Evolutionary conservation across 768 basidiomycete species (phyloP), one percentile per base, ranked within the genome.

Genomic region (Stropharia rugosoannulata): DNA sequence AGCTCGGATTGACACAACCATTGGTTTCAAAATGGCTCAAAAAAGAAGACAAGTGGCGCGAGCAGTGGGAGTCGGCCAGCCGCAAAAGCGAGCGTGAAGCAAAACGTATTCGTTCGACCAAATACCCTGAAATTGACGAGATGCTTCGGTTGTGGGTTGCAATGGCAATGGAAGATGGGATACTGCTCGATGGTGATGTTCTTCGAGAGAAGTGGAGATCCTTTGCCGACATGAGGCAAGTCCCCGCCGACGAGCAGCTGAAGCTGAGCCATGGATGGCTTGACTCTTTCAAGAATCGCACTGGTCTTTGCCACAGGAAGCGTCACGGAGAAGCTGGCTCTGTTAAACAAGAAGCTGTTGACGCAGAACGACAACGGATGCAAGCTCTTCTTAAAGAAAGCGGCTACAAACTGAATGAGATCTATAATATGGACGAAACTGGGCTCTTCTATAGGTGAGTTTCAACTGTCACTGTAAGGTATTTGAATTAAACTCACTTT

Each of bases 361-460:
- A 29, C 3, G 27, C 27, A 7, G 27, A 29, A 7, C 3, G 27
- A 29, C 3, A 29, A 29, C 3, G 27, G 27, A 29, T 29, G 3
- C 27, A 29, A 29, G 27, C 3, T 7, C 27, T 29, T 7, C 27
- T 74, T 8, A 44, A 59, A 35, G 59, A 68, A 10, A 15, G 47
- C 54, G 61, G 63, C 0, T 75, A 72, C 52, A 12, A 53, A 38
- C 49, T 56, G 5, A 41, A 54, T 15, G 70, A 77, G 52, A 65
- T 72, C n/a, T 77, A 69, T 37, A 77, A 76, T 54, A 64, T 68
- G 57, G 73, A 77, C 55, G 68, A 75, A 52, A 70, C 69, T 0
- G 63, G 68, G 0, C 58, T 73, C 1, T 75, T 74, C 53, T 74
- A 68, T 66, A 70, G 38, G 63, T 74, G n/a, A n/a, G n/a, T n/a